Evolutionary conservation across 345 rosid genomes (phyloP).

Genomic region (Excoecaria cochinchinensis): DNA sequence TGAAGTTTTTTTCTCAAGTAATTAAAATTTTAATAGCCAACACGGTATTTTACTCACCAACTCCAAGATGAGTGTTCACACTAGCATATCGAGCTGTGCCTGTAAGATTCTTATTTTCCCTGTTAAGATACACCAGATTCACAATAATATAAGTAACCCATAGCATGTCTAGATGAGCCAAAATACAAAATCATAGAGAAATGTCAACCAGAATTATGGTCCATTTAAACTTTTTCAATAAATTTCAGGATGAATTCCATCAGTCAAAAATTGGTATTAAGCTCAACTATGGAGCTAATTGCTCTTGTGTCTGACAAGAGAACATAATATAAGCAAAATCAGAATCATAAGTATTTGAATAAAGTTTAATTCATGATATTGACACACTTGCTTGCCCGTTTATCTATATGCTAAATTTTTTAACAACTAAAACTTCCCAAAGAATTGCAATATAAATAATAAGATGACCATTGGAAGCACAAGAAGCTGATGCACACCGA

Average conservation of each 20-base stretch:
- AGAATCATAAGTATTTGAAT: neutral
- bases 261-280: neutral
- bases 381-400: neutral
- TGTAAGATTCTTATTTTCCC: conserved; percentile 34
- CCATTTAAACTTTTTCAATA: neutral
- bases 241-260: neutral
- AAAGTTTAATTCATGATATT: neutral
- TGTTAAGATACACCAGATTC: conserved; percentile 11
- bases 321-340: neutral
- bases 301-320: neutral
- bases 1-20: neutral
- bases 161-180: neutral
- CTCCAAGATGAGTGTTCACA: conserved; percentile 35
- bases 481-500: neutral
- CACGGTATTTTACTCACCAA: conserved; percentile 21
- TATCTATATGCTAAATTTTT: neutral
- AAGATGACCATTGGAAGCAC: neutral
- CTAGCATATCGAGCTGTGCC: conserved; percentile 38
- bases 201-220: neutral
- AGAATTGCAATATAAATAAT: neutral
- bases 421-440: neutral
- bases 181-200: neutral
- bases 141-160: neutral
- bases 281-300: neutral
- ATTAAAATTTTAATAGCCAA: neutral